Conservation (phyloP, 2,329 filamentous ascomycete genomes). For the Scytalidium lignicola region DNA sequence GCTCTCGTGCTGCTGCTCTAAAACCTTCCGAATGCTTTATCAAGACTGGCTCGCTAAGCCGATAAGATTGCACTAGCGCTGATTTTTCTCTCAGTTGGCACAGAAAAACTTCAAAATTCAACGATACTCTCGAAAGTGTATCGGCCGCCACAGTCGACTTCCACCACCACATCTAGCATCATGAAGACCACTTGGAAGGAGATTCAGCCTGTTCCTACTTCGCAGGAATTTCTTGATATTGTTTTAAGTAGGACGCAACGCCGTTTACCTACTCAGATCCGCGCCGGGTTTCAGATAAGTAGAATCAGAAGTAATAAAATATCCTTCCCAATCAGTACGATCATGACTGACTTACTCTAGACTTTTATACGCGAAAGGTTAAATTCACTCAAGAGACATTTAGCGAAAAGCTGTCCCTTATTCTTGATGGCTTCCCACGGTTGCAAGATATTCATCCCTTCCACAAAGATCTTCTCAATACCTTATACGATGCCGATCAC, state of each 20-base stretch:
- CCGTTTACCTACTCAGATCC: conserved; percentile 89
- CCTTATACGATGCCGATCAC: conserved; percentile 96
- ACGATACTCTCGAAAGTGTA: not conserved
- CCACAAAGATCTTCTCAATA: conserved; percentile 83
- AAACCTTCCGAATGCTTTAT: conserved; percentile 29
- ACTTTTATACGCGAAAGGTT: conserved; percentile 96
- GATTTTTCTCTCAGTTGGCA: conserved; percentile 1
- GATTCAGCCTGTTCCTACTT: conserved; percentile 83
- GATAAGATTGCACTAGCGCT: conserved; percentile 2
- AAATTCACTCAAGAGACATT: conserved; percentile 98
- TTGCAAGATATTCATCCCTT: conserved; percentile 95
- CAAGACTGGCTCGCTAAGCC: not conserved
- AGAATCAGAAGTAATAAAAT: conserved; percentile 63
- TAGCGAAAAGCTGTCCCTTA: conserved; percentile 83
- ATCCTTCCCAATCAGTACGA: conserved; percentile 3
- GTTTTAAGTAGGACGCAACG: conserved; percentile 91
- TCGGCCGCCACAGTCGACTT: not conserved
- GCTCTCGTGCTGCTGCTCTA: too few relatives aligned
- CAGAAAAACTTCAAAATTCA: not conserved
- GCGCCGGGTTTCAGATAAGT: conserved; percentile 91
- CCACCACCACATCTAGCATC: conserved; percentile 23
- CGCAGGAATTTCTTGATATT: conserved; percentile 96
- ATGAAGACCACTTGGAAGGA: conserved; percentile 67
- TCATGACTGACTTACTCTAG: conserved; percentile 35
- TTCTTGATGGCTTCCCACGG: conserved; percentile 88